Conservation (phyloP, 257 asterid species). For the Striga asiatica region DNA sequence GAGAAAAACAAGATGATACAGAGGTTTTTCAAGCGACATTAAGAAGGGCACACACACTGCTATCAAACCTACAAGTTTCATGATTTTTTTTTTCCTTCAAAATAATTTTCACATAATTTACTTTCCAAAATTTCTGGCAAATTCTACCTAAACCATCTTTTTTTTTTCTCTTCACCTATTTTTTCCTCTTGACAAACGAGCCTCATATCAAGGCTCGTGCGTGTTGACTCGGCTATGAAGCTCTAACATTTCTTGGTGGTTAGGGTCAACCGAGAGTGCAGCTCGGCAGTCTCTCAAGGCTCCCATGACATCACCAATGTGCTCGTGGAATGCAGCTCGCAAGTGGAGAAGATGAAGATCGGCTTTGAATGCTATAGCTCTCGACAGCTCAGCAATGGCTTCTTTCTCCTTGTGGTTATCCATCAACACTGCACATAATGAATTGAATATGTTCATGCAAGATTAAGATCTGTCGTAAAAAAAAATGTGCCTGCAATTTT, state of each 20-base stretch:
- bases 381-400: conserved; percentile 82
- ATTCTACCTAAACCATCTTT: background rate
- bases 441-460: too few species aligned
- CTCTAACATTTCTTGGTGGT: conserved; percentile 96
- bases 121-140: background rate
- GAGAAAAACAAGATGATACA: conserved; percentile 16
- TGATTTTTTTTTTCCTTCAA: background rate
- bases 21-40: conserved; percentile 1
- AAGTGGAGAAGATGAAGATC: conserved; percentile 93
- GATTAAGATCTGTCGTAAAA: too few species aligned
- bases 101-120: conserved; percentile 3
- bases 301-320: conserved; percentile 70
- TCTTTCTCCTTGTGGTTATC: conserved; percentile 90
- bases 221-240: conserved; percentile 93
- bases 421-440: conserved; percentile 53
- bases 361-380: conserved; percentile 90
- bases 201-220: conserved; percentile 58
- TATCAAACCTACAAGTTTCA: conserved; percentile 14
- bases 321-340: conserved; percentile 94
- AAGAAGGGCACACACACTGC: conserved; percentile 8
- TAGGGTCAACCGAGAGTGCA: conserved; percentile 92
- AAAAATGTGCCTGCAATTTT: too few species aligned
- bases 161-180: background rate
- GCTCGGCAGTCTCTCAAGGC: conserved; percentile 95
- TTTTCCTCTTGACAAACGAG: too few species aligned